A percentile compares a stretch with the other conserved stretches of the same genome.
phyloP scores from a whole-genome alignment of 208 protist species.

The Trichomonas tenax region DNA sequence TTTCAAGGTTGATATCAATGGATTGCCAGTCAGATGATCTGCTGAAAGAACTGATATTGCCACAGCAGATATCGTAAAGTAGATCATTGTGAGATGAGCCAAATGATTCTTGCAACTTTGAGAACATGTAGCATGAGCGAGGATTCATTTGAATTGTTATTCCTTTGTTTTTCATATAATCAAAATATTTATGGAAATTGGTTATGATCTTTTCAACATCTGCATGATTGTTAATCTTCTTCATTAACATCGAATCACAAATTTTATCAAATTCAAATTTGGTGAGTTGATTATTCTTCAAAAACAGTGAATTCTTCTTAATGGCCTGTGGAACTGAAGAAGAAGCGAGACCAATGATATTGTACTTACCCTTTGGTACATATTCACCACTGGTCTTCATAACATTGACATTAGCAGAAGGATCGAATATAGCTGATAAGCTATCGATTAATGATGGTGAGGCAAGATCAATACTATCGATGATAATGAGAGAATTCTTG shows the following conservation, averaged over 20 bases:
- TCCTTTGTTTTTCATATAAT: not conserved
- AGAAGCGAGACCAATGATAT: not conserved
- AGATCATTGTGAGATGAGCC: not conserved
- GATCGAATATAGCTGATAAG: not conserved
- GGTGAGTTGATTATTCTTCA: not conserved
- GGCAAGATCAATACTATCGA: not conserved
- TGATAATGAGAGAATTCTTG: not conserved
- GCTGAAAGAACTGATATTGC: not conserved
- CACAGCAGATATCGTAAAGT: not conserved
- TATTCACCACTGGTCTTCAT: not conserved
- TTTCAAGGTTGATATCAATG: not conserved
- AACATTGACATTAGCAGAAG: not conserved
- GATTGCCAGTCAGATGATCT: not conserved
- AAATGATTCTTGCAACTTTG: not conserved
- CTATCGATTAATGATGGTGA: not conserved
- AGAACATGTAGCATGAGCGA: not conserved
- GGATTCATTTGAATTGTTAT: not conserved
- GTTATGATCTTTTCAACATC: no score
- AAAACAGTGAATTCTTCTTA: not conserved
- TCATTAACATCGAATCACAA: not conserved
- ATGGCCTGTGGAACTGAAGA: not conserved
- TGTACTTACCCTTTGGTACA: not conserved
- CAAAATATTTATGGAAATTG: no score
- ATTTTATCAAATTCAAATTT: not conserved
- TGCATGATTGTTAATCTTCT: not conserved